Conservation (phyloP, 2,329 filamentous ascomycete genomes). For the Grosmannia clavigera region DNA sequence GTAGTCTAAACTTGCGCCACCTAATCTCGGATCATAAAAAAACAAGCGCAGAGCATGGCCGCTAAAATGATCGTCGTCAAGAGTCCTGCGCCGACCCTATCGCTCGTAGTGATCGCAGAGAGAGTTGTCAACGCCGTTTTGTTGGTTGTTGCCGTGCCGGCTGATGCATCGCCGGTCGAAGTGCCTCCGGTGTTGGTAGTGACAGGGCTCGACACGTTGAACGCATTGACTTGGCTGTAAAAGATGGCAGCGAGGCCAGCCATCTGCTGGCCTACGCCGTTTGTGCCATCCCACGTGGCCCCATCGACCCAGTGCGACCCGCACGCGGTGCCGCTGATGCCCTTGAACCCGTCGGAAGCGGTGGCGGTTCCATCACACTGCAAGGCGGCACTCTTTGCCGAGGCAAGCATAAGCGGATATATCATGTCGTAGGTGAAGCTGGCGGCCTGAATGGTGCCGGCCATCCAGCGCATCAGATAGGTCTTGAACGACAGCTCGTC, state of each 20-base stretch:
- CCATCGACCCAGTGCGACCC: background rate
- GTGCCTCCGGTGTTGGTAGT: conserved; percentile 35
- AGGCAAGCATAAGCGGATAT: conserved; percentile 38
- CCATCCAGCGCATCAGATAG: conserved; percentile 48
- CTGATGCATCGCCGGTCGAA: conserved; percentile 32
- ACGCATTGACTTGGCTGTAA: conserved; percentile 40
- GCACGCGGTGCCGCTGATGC: conserved; percentile 39
- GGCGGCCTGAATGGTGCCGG: conserved; percentile 47
- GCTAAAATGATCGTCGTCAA: conserved; percentile 27
- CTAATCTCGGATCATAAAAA: too few relatives aligned
- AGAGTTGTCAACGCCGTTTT: conserved; percentile 20
- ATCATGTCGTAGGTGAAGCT: conserved; percentile 42
- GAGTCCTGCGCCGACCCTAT: conserved; percentile 56
- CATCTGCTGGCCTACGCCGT: conserved; percentile 61
- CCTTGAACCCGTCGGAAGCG: conserved; percentile 37
- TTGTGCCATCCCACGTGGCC: conserved; percentile 39
- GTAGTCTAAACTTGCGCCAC: too few relatives aligned
- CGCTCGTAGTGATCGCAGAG: conserved; percentile 41
- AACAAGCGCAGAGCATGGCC: too few relatives aligned
- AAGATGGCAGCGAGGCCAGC: conserved; percentile 53
- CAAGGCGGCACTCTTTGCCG: conserved; percentile 42
- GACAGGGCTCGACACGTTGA: conserved; percentile 22
- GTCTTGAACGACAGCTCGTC: conserved; percentile 53
- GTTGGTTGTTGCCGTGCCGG: conserved; percentile 18
- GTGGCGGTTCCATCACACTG: conserved; percentile 46